These are phyloP conservation scores for Lactifluus subvellereus DNA, from an alignment of 768 basidiomycete species.

Conservation along the genomic window DNA sequence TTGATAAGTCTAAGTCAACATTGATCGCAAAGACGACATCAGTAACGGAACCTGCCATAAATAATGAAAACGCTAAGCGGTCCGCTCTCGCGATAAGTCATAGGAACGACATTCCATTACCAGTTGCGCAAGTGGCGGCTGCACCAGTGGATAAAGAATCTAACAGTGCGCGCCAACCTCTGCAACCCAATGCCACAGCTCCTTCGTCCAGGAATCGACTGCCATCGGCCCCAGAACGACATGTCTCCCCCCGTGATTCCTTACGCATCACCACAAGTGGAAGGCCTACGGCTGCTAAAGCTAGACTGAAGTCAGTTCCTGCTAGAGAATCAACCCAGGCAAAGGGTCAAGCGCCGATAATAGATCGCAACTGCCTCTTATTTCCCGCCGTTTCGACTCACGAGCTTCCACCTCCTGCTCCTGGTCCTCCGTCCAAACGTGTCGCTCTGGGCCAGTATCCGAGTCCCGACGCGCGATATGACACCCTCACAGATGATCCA, in stretches of 20 bases:
- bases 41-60: not conserved
- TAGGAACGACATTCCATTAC: not conserved
- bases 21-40: not conserved
- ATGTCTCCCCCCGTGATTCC: not conserved
- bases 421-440: conserved; percentile 7
- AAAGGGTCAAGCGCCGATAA: not conserved
- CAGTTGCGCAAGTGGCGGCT: not conserved
- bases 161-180: not conserved
- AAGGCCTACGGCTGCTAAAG: not conserved
- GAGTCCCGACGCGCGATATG: not conserved
- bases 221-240: not conserved
- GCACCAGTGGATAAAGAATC: not conserved
- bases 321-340: not conserved
- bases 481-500: not conserved
- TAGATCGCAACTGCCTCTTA: conserved; percentile 6
- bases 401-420: conserved; percentile 2
- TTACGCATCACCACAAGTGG: not conserved
- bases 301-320: not conserved
- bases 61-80: not conserved
- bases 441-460: not conserved
- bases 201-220: not conserved
- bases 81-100: not conserved
- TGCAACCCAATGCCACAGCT: not conserved
- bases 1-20: not conserved
- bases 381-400: conserved; percentile 3